Conservation (phyloP, 352 stramenopile species). For the Thalassiosira livingstoniorum region DNA sequence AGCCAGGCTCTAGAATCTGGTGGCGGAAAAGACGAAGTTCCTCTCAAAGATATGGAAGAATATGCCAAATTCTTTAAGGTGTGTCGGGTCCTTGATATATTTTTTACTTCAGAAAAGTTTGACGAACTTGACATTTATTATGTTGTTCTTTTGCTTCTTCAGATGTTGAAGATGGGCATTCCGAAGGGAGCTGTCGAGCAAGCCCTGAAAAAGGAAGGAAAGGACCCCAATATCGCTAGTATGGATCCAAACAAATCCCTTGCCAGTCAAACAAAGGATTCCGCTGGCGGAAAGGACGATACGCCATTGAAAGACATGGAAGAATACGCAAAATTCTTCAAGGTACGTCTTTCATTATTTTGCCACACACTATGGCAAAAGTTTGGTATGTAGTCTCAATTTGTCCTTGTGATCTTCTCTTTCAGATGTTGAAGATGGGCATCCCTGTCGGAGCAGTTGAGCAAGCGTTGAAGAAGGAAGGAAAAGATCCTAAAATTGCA, state of each 20-base stretch:
- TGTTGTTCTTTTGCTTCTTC: slow-evolving; percentile 18
- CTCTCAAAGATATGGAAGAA: slow-evolving; percentile 78
- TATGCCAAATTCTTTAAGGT: slow-evolving; percentile 92
- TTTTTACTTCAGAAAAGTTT: slow-evolving; percentile 88
- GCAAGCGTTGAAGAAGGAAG: slow-evolving; percentile 90
- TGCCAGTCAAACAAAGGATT: slow-evolving; percentile 43
- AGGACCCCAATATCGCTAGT: slow-evolving; percentile 78
- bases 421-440: slow-evolving; percentile 89
- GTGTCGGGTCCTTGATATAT: slow-evolving; percentile 90
- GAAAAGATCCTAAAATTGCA: slow-evolving; percentile 75
- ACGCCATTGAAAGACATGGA: background rate
- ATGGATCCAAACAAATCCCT: slow-evolving; percentile 71
- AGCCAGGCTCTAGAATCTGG: slow-evolving; percentile 4
- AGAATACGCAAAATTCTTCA: background rate
- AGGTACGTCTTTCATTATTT: slow-evolving; percentile 1
- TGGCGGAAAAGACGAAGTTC: background rate
- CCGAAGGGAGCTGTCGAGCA: slow-evolving; percentile 89
- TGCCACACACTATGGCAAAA: too few species aligned
- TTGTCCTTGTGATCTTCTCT: slow-evolving; percentile 83
- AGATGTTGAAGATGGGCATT: slow-evolving; percentile 91
- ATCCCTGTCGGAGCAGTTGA: slow-evolving; percentile 89
- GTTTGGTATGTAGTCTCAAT: too few species aligned
- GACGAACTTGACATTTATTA: slow-evolving; percentile 23
- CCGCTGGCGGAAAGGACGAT: background rate
- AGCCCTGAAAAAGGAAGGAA: slow-evolving; percentile 89